Evolutionary conservation across 768 basidiomycete species (phyloP), one percentile per base, ranked within the genome.

Genomic region (Tulasnella sp.): DNA sequence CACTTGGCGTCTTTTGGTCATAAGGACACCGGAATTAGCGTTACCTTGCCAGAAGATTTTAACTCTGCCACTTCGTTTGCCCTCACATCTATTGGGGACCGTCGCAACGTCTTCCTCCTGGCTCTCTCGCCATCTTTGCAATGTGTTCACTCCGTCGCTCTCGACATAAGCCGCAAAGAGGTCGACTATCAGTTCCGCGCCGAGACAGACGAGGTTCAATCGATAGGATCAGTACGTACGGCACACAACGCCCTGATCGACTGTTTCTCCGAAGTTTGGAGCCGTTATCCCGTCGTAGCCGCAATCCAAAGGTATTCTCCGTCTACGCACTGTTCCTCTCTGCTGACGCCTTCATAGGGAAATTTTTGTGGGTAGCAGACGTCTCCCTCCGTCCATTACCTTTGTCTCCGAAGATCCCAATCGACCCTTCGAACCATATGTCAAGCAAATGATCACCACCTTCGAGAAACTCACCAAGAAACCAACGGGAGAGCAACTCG

Each of bases 1-100:
- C 81, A 81, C 61, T 79, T 75, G 77, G 68, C 67, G 8, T 77
- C 77, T 0, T 80, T 82, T 57, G 81, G 80, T 2, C 74, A 76
- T 6, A 55, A 51, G 0, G 68, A 71, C 0, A 63, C 68, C 9
- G 80, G 79, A 17, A 74, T 73, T n/a, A 15, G 29, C 0, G 62
- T 79, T 0, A 62, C 70, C 15, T 54, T 75, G 19, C 68, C 66
- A 0, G 60, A 62, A 0, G 60, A 32, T 31, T 46, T 57, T 21
- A 35, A 27, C 25, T n/a, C 56, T 62, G 4, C 48, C 60, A 6
- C 59, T 11, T 56, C 42, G 8, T 61, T 68, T 12, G 29, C 64
- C 39, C 7, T 77, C 14, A 79, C 79, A 0, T 80, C 81, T 0
- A 57, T 82, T 23, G 67, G 69, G 37, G 70, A 62, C 42, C 69